Percentiles rank a stretch among this genome's conserved stretches.
Evolutionary conservation across 345 rosid species (phyloP).

Genomic region (Crucihimalaya himalaica): DNA sequence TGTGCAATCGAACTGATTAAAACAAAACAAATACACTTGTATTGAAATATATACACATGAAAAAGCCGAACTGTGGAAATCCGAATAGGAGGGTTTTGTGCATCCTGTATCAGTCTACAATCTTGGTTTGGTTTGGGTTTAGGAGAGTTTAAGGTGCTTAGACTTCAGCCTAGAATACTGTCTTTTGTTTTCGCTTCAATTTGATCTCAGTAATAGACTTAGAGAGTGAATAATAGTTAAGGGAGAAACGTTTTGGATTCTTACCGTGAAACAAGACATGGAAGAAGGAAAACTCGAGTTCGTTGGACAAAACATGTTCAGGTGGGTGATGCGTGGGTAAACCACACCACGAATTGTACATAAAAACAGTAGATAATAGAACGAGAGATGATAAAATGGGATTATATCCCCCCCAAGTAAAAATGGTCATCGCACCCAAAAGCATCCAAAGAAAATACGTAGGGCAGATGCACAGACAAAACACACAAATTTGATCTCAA

Average conservation of each 20-base stretch:
- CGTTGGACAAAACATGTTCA: neutral
- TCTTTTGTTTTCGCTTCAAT: neutral
- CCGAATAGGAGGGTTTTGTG: neutral
- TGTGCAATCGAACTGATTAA: neutral
- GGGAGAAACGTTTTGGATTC: neutral
- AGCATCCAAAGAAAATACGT: conserved; percentile 29
- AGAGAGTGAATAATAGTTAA: neutral
- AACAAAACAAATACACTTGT: no score
- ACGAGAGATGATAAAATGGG: conserved; percentile 19
- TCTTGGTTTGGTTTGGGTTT: neutral
- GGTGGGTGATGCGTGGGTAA: neutral
- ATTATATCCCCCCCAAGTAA: conserved; percentile 24
- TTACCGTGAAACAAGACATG: neutral
- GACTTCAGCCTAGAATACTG: neutral
- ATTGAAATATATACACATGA: no score
- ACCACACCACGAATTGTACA: conserved; percentile 2
- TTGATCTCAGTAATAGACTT: neutral
- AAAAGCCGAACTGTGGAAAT: neutral
- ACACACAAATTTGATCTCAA: conserved; percentile 25
- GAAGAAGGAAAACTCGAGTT: neutral
- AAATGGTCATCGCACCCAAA: conserved; percentile 20
- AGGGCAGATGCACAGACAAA: conserved; percentile 23
- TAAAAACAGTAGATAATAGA: neutral
- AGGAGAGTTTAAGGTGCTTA: neutral
- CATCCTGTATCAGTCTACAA: neutral